phyloP scores from a whole-genome alignment of 257 asterid genomes.

The Solanum pinnatisectum region DNA sequence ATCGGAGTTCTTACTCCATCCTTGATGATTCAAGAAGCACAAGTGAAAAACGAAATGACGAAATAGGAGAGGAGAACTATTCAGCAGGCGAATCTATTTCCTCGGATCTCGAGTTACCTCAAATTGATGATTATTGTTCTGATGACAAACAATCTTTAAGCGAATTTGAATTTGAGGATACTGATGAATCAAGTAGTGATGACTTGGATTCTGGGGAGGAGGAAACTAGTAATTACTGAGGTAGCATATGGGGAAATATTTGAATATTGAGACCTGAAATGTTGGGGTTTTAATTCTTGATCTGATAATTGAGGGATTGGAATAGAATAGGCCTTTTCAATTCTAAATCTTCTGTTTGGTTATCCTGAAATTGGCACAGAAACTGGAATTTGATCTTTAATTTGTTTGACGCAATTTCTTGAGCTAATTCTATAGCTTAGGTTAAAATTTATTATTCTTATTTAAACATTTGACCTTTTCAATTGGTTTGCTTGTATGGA shows the following conservation, averaged over 20 bases:
- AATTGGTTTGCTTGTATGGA: background rate
- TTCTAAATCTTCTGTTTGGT: background rate
- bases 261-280: background rate
- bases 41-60: background rate
- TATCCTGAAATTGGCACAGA: background rate
- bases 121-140: slow-evolving; percentile 7
- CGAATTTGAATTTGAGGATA: slow-evolving; percentile 16
- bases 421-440: background rate
- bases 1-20: slow-evolving; percentile 40
- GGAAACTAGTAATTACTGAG: background rate
- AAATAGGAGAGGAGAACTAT: background rate
- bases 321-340: background rate
- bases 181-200: background rate
- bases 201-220: slow-evolving; percentile 14
- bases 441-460: too few relatives aligned
- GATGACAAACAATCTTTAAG: slow-evolving; percentile 7
- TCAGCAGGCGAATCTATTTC: slow-evolving; percentile 2
- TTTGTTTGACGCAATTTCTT: background rate
- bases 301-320: background rate
- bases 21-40: slow-evolving; percentile 24
- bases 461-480: background rate
- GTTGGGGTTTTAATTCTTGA: background rate
- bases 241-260: background rate
- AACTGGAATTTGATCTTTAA: background rate
- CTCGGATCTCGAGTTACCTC: slow-evolving; percentile 25